Evolutionary conservation across 441 rosid genomes (phyloP), one percentile per base, ranked within the genome.

Genomic region (Capsella rubella): DNA sequence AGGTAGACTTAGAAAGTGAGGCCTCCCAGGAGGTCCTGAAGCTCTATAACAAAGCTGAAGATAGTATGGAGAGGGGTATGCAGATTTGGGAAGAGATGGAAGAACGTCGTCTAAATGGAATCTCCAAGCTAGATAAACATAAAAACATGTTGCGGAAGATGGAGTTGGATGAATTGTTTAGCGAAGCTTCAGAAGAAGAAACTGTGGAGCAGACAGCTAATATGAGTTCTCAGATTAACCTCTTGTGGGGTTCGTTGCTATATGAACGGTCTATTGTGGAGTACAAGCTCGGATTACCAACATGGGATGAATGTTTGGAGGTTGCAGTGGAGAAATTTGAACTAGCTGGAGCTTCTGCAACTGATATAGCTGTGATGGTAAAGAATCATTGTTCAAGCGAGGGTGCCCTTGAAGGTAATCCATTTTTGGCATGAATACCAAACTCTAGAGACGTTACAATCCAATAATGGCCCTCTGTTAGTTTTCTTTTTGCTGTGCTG

Each of bases 231-330:
- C 98, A 92, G 84, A 92, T 95, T 67, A 80, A 95, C 74, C 92
- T 95, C 51, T 78, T 95, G 54, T 95, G 98, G 98, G 99, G 98
- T 9, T 90, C 96, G 35, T 79, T 95, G 87, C 84, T 95, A 37
- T 92, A 95, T 62, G 98, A 95, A 81, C 90, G 98, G 16, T 95
- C 98, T 14, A 80, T 92, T 8, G 93, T 89, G 46, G 99, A 95
- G 74, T 90, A 84, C 80, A 95, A 84, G 85, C 82, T 95, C 18
- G 96, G 78, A 69, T 68, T 95, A 57, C 93, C 97, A 69, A 85
- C 91, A 37, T 95, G 99, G 99, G 91, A 90, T 69, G 98, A 95
- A 80, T 93, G 98, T 76, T 80, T 95, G 71, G 98, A 95, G 74
- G 95, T 91, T 82, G 87, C 98, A 9, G 89, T 95, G 31, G 95